Percentiles rank a stretch among this genome's conserved stretches.
phyloP scores from a whole-genome alignment of 1,284 basidiomycete species.

The Inonotus obliquus region DNA sequence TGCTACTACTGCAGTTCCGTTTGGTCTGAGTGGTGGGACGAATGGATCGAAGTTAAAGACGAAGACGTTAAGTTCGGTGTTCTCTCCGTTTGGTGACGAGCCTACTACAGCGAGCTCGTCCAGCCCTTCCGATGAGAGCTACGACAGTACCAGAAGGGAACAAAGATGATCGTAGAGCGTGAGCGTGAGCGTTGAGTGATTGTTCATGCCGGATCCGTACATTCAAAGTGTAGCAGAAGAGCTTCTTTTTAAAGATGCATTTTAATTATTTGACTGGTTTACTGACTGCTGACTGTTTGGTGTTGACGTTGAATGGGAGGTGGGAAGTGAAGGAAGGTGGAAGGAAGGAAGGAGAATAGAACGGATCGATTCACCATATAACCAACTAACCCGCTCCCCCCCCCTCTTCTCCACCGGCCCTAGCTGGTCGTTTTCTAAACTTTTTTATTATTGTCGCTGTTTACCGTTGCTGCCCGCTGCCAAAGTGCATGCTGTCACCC shows the following conservation, averaged over 20 bases:
- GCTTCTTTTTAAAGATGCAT: not conserved
- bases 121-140: not conserved
- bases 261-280: not conserved
- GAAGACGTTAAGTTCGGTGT: not conserved
- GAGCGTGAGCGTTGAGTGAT: not conserved
- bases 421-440: too few relatives aligned
- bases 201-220: not conserved
- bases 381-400: too few relatives aligned
- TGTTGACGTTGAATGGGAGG: not conserved
- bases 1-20: not conserved
- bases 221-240: not conserved
- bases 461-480: too few relatives aligned
- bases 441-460: too few relatives aligned
- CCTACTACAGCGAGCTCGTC: not conserved
- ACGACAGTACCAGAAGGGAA: not conserved
- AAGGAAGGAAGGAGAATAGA: not conserved
- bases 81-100: conserved; percentile 14
- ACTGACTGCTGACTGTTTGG: not conserved
- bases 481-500: too few relatives aligned
- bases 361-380: too few relatives aligned
- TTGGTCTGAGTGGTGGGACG: not conserved
- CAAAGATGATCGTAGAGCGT: not conserved
- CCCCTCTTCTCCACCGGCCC: too few relatives aligned
- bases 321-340: not conserved
- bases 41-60: not conserved